Evolutionary conservation across 1,284 basidiomycete genomes (phyloP), one percentile per base, ranked within the genome.

Genomic region (Leccinum subatratum): DNA sequence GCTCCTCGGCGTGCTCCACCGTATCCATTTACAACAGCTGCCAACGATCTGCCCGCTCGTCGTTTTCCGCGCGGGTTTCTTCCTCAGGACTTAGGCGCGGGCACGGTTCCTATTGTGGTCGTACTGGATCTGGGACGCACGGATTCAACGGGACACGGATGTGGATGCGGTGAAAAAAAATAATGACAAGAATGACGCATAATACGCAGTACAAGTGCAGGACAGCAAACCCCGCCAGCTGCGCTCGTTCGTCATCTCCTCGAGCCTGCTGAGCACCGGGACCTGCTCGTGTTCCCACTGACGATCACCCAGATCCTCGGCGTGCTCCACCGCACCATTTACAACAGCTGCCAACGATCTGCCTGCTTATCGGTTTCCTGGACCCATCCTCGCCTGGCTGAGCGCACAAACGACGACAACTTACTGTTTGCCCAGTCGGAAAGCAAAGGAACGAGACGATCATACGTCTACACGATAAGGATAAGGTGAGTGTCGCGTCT

Each of bases 371-470:
- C 20, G 78, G 82, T 37, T 71, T 86, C 28, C 75, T 91, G 48
- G 89, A 91, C 72, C 74, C 91, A 28, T 91, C 89, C 1, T 88
- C 69, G 64, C 67, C 1, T 91, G 90, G 89, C 76, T 91, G 34
- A 71, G 20, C 54, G 54, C 77, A 37, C 75, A 77, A 58, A 77
- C 79, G 16, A 39, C 37, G 37, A 39, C 37, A 39, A 16, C 37
- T 39, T 16, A 39, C 37, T 39, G 37, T 39, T 39, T 39, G 37
- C 37, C 37, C 37, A 39, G 37, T 39, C 14, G 37, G 37, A 39
- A 39, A 39, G 37, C 37, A 39, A 39, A 39, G 37, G 37, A 39
- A 39, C 14, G 37, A 39, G 37, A 39, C 37, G 37, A 39, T 16
- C 37, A 39, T 39, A 39, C 37, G 37, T 39, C 37, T 39, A 39